phyloP scores from a whole-genome alignment of 2,329 filamentous ascomycete genomes.

The Exophiala oligosperma region DNA sequence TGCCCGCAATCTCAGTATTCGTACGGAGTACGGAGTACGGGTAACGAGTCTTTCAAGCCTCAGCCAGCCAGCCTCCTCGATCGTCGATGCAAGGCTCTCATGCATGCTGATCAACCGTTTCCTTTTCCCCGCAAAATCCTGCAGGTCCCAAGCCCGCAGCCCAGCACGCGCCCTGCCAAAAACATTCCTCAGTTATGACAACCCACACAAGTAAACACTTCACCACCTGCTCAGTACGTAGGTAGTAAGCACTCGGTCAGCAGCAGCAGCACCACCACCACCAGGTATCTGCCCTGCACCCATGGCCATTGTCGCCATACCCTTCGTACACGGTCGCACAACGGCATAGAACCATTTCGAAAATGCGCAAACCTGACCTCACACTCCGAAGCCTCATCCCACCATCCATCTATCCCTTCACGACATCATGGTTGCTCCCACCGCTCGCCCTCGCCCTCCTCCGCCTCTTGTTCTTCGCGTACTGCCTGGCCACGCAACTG shows the following conservation, averaged over 20 bases:
- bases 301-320: too few species aligned
- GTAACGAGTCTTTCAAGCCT: too few species aligned
- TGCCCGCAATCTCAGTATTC: too few species aligned
- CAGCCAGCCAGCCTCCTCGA: too few species aligned
- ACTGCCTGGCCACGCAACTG: slow-evolving; percentile 71
- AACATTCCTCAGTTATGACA: too few species aligned
- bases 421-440: slow-evolving; percentile 78
- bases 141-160: too few species aligned
- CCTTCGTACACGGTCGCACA: too few species aligned
- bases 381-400: slow-evolving; percentile 12
- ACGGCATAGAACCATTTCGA: background rate
- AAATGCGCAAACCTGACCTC: slow-evolving; percentile 8
- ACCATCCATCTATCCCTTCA: slow-evolving; percentile 60
- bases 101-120: background rate
- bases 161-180: too few species aligned
- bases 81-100: background rate
- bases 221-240: background rate
- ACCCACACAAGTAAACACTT: too few species aligned
- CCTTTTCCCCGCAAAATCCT: too few species aligned
- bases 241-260: background rate
- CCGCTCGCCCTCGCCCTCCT: slow-evolving; percentile 54
- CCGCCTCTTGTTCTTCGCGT: slow-evolving; percentile 50
- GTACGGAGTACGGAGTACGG: too few species aligned
- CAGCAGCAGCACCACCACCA: background rate
- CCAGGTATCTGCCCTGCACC: too few species aligned